Conservation (phyloP, 805 yeast genomes). For the Sugiyamaella valdiviana region DNA sequence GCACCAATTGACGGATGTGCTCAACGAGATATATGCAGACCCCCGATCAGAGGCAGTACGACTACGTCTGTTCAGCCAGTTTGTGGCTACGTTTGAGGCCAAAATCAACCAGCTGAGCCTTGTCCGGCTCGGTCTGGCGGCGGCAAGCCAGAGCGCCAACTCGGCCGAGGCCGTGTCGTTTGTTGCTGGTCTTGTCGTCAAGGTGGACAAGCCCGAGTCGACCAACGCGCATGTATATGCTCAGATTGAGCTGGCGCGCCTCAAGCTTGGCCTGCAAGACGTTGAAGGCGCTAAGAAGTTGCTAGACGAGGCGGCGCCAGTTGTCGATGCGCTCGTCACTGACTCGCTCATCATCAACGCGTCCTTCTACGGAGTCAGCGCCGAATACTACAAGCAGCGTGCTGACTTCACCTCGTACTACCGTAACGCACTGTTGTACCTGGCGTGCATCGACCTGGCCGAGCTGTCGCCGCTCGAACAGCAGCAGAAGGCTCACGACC, state of each 20-base stretch:
- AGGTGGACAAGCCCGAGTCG: slow-evolving; percentile 39
- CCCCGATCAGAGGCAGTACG: slow-evolving; percentile 51
- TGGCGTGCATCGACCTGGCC: slow-evolving; percentile 61
- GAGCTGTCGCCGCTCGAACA: slow-evolving; percentile 37
- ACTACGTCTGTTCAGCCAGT: slow-evolving; percentile 60
- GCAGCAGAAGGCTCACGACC: slow-evolving; percentile 60
- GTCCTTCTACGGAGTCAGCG: slow-evolving; percentile 72
- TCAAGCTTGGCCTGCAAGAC: slow-evolving; percentile 50
- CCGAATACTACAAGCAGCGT: slow-evolving; percentile 67
- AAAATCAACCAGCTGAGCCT: slow-evolving; percentile 74
- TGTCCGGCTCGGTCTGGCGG: slow-evolving; percentile 61
- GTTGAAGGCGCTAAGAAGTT: slow-evolving; percentile 58
- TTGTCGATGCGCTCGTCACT: slow-evolving; percentile 52
- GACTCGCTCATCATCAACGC: slow-evolving; percentile 65
- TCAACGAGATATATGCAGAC: slow-evolving; percentile 54
- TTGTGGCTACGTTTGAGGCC: slow-evolving; percentile 58
- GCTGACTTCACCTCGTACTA: slow-evolving; percentile 79
- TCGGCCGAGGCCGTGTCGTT: slow-evolving; percentile 47
- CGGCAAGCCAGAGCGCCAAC: slow-evolving; percentile 42
- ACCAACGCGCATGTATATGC: slow-evolving; percentile 51
- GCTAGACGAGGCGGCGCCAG: slow-evolving; percentile 53
- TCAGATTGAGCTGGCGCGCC: slow-evolving; percentile 69
- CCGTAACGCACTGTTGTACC: slow-evolving; percentile 69
- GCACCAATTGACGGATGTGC: slow-evolving; percentile 80
- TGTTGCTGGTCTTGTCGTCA: slow-evolving; percentile 39